Evolutionary conservation across 495 filamentous ascomycete genomes (phyloP), one percentile per base, ranked within the genome.

Genomic region (Penicillium maclennaniae): DNA sequence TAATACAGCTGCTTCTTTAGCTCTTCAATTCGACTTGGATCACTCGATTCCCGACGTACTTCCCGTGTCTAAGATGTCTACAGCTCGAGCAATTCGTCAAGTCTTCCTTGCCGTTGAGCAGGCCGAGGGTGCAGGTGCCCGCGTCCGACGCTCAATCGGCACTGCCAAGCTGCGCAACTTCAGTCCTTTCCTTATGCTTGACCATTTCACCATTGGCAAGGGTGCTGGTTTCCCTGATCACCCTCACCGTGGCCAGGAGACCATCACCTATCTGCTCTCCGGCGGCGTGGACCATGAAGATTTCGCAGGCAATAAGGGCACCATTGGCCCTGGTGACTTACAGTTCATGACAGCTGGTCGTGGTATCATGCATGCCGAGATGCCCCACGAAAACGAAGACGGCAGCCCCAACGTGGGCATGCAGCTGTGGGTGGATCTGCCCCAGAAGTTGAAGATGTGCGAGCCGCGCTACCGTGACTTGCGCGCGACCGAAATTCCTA

Each of bases 281-380:
- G 92, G 92, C 47, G 89, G 79, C 0, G 85, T 96, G 51, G 92
- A 97, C 73, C 92, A 97, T 60, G 93, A 97, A 73, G 92, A 97
- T 62, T 97, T 97, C 53, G 87, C 90, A 1, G 93, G 93, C 3
- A 86, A 95, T 73, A 80, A 78, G 34, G 93, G 92, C 44, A 92
- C 87, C 6, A 92, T 98, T 55, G 80, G 87, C 45, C 69, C 86
- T 0, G 92, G 92, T 3, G 93, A 95, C 52, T 69, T 97, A 39
- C 92, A 97, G 65, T 97, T 97, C 81, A 97, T 97, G 92, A 97
- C 92, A 0, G 92, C 92, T 4, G 92, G 92, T 0, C 74, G 81
- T 5, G 92, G 92, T 6, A 96, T 97, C 63, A 87, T 97, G 79
- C 92, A 97, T 65, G 90, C 93, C 9, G 92, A 97, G 74, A 97